Percentiles rank a stretch among this genome's conserved stretches.
phyloP scores from a whole-genome alignment of 1,284 basidiomycete genomes.

The Paramarasmius palmivorus region DNA sequence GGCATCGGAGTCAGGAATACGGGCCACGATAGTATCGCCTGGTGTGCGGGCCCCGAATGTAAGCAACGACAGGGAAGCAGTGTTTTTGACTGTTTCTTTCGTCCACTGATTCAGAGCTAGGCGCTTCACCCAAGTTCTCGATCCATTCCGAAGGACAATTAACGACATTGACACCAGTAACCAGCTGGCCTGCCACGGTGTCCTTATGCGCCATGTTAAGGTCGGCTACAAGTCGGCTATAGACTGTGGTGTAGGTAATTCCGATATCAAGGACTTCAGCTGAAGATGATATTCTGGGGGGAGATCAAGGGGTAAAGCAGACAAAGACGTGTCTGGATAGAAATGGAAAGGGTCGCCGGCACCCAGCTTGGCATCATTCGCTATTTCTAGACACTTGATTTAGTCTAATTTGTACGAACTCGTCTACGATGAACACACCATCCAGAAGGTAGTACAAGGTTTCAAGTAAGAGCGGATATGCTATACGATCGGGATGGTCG shows the following conservation, averaged over 20 bases:
- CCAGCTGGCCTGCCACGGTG: constrained; percentile 45
- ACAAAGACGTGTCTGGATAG: constrained; percentile 53
- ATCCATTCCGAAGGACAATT: constrained; percentile 86
- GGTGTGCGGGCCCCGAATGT: constrained; percentile 64
- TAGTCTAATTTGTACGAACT: not conserved
- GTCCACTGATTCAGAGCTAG: constrained; percentile 37
- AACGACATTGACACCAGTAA: constrained; percentile 53
- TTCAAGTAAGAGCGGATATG: constrained; percentile 69
- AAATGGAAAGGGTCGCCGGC: constrained; percentile 61
- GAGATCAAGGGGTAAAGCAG: constrained; percentile 56
- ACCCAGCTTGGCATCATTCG: constrained; percentile 52
- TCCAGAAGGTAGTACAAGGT: constrained; percentile 73
- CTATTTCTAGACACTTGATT: constrained; percentile 49
- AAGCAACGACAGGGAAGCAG: constrained; percentile 72
- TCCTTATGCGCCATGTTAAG: constrained; percentile 61
- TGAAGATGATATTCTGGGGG: constrained; percentile 57
- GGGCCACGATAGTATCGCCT: constrained; percentile 52
- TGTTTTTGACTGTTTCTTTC: constrained; percentile 54
- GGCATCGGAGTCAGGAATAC: constrained; percentile 26
- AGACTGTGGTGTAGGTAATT: constrained; percentile 47
- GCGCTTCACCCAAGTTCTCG: constrained; percentile 69
- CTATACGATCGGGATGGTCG: constrained; percentile 48
- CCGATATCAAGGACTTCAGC: constrained; percentile 55
- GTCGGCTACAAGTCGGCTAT: too few species aligned
- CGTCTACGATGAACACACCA: constrained; percentile 42